A percentile compares a stretch with the other conserved stretches of the same genome.
Conservation (phyloP, 164 flowering plant species). For the Annona cherimola region DNA sequence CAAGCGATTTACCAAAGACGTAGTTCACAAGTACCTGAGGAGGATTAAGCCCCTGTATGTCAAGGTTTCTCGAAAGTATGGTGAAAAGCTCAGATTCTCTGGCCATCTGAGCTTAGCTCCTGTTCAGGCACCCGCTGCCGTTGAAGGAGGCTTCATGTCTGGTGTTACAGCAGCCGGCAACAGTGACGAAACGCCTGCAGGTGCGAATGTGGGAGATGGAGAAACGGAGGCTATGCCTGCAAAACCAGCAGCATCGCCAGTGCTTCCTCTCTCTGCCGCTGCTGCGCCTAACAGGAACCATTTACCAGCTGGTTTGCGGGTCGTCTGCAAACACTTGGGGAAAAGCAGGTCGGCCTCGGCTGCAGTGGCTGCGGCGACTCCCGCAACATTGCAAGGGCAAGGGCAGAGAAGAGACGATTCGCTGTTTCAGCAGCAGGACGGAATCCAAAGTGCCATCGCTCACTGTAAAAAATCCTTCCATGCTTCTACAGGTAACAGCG, state of each 20-base stretch:
- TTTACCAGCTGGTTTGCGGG: conserved; percentile 23
- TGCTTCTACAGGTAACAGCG: conserved; percentile 46
- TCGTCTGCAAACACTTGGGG: conserved; percentile 66
- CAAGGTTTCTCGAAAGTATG: conserved; percentile 55
- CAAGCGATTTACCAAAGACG: conserved; percentile 40
- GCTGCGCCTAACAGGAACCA: conserved; percentile 21
- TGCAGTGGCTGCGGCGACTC: conserved; percentile 28
- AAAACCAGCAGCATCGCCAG: conserved; percentile 34
- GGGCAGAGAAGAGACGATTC: conserved; percentile 67
- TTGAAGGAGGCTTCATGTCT: not conserved
- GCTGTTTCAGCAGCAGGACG: conserved; percentile 75
- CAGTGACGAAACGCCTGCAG: conserved; percentile 70
- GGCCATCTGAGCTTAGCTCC: conserved; percentile 31
- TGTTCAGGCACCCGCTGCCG: conserved; percentile 9
- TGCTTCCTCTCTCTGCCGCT: conserved; percentile 10
- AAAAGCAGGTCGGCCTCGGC: conserved; percentile 71
- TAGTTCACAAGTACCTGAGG: conserved; percentile 64
- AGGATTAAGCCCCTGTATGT: conserved; percentile 78
- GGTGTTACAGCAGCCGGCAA: conserved; percentile 50
- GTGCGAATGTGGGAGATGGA: conserved; percentile 40
- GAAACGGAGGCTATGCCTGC: conserved; percentile 36
- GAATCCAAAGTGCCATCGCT: conserved; percentile 82
- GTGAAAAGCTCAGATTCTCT: conserved; percentile 44
- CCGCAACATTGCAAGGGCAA: conserved; percentile 11
- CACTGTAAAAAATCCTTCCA: conserved; percentile 88